Base-by-base conservation (phyloP, 495 filamentous ascomycete species). In the Parathielavia hyrcaniae region DNA sequence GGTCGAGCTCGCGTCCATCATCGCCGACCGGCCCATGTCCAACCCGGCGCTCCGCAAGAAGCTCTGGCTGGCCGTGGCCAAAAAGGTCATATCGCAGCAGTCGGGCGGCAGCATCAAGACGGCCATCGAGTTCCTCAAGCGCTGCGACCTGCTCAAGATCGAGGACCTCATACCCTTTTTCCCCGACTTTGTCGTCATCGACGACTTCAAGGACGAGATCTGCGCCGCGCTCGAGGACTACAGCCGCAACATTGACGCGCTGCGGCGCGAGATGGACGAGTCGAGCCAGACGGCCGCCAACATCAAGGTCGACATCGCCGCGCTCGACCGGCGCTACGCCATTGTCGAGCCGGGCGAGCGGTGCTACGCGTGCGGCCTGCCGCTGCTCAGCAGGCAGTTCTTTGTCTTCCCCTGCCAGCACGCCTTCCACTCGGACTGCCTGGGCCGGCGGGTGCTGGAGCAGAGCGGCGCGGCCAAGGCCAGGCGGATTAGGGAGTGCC, bases 341-440 rank as follows among this genome's bases (percentile, higher is more conserved):
- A 95, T 98, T 44, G 93, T 98, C 13, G 92, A 96, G 70, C 93
- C 95, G 0, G 93, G 95, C 1, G 93, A 98, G 76, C 83, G 87
- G 63, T 98, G 93, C 68, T 91, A 88, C 71, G 79, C 88, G 19
- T 98, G 93, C 66, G 82, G 84, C 5, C 71, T 96, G 45, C 95
- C 93, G 23, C 74, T 97, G 39, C 77, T 98, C 17, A 88, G 85
- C 60, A 76, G 92, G 57, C 89, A 95, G 68, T 98, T 97, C 73
- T 98, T 96, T 60, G 93, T 97, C 12, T 98, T 97, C 67, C 91
- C 93, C 0, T 98, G 93, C 70, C 93, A 97, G 75, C 93, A 98
- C 71, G 90, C 90, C 19, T 97, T 97, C 63, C 93, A 98, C 68
- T 89, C 86, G 58, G 93, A 97, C 64, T 98, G 95, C 68, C 70